Percentiles rank a stretch among this genome's conserved stretches.
Evolutionary conservation across 176 grass and related monocot genomes (phyloP).

Genomic region (Phoenix dactylifera): DNA sequence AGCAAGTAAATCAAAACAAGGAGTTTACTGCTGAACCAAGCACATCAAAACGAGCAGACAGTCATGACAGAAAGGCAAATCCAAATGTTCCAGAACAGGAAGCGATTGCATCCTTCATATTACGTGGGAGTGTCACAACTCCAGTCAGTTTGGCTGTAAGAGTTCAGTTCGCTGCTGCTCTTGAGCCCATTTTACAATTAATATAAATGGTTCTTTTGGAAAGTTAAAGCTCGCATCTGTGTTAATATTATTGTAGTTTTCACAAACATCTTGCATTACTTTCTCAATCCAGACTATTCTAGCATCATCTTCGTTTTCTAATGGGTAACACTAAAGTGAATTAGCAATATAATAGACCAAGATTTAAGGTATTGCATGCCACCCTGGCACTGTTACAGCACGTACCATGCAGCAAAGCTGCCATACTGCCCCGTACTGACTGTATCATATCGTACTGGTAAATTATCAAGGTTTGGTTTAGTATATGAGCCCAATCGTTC

Average conservation of each 20-base stretch:
- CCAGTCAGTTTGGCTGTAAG: conserved; percentile 2
- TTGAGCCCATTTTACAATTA: conserved; percentile 7
- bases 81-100: neutral
- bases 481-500: too few species aligned
- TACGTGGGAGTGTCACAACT: neutral
- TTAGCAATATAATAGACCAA: too few species aligned
- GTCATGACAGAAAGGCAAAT: neutral
- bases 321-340: too few species aligned
- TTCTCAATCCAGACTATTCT: too few species aligned
- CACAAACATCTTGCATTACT: too few species aligned
- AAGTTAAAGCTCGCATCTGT: neutral
- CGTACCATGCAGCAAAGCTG: too few species aligned
- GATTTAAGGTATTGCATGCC: too few species aligned
- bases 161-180: neutral
- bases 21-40: neutral
- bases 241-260: neutral
- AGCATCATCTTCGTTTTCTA: too few species aligned
- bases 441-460: too few species aligned
- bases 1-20: neutral
- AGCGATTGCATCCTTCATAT: neutral
- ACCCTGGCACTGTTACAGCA: too few species aligned
- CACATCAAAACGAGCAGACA: neutral
- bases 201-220: neutral
- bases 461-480: too few species aligned
- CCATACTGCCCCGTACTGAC: too few species aligned